Base-by-base conservation (phyloP, 2,329 filamentous ascomycete species). In the Pseudohalonectria lignicola region DNA sequence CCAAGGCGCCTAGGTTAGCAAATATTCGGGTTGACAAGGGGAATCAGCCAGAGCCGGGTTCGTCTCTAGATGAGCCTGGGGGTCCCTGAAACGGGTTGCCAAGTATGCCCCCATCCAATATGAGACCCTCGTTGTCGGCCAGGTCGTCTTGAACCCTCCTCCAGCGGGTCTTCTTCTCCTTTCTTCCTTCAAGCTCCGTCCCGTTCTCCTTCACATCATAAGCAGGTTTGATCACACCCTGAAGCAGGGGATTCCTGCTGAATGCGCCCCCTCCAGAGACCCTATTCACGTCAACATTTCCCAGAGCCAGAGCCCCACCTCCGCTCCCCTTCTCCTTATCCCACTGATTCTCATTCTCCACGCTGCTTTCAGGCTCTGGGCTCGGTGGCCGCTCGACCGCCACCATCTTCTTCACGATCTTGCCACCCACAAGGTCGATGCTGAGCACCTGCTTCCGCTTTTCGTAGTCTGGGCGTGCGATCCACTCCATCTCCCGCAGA, bases 401-500 rank as follows among this genome's bases (percentile, higher is more conserved):
- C 13, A 72, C 74, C 72, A 85, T 85, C 48, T 75, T 75, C 42
- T 74, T 76, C 4, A 92, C 78, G 3, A 94, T 76, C 49, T 81
- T 87, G 15, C 82, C 80, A 1, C 80, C 81, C 8, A 79, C 78
- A 1, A 94, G 63, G 54, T 94, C 86, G 43, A 94, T 83, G 52
- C 83, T 90, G 47, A 93, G 74, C 1, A 95, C 82, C 43, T 92
- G 80, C 49, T 74, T 76, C 41, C 85, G 73, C 69, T 90, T 94
- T 63, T 95, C 88, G 58, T 87, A 94, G 44, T 93, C 88, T 0
- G 87, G 86, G 37, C 74, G 67, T 4, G 82, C 79, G 47, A 82
- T 83, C 79, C 87, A 93, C 51, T 94, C 85, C 68, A 92, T 79
- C 59, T 94, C 86, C 5, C 86, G 67, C 47, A 94, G 60, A 4